These are phyloP conservation scores for Lolium rigidum DNA, from an alignment of 176 grass and related monocot genomes.

Conservation along the genomic window DNA sequence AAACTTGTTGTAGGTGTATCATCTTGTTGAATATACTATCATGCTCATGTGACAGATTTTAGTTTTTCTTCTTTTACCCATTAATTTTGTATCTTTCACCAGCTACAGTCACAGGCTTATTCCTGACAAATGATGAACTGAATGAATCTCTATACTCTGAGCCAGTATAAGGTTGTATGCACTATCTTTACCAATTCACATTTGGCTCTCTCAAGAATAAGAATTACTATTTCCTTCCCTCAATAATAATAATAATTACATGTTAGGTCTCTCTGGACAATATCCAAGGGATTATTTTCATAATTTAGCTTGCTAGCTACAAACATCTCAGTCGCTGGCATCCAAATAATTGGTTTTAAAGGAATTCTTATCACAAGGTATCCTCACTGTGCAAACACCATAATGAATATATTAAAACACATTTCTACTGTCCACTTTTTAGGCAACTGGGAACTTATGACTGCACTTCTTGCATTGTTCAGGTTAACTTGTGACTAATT, in stretches of 20 bases:
- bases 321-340: neutral
- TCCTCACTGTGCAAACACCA: conserved; percentile 2
- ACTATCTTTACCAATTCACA: neutral
- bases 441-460: neutral
- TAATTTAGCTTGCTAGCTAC: neutral
- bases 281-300: neutral
- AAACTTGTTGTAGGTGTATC: conserved; percentile 11
- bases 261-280: conserved; percentile 3
- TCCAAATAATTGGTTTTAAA: conserved; percentile 10
- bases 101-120: neutral
- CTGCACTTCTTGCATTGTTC: neutral
- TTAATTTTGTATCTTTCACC: neutral
- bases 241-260: too few relatives aligned
- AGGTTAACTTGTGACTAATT: neutral
- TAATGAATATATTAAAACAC: neutral
- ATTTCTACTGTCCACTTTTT: neutral
- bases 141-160: conserved; percentile 27
- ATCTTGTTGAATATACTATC: conserved; percentile 12
- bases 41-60: neutral
- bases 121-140: conserved; percentile 20
- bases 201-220: neutral
- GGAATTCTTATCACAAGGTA: neutral
- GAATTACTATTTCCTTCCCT: neutral
- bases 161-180: neutral
- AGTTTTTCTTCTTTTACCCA: neutral